These are phyloP conservation scores for Mucor plumbeus DNA, from an alignment of 371 early-diverging fungal genomes.

Conservation along the genomic window DNA sequence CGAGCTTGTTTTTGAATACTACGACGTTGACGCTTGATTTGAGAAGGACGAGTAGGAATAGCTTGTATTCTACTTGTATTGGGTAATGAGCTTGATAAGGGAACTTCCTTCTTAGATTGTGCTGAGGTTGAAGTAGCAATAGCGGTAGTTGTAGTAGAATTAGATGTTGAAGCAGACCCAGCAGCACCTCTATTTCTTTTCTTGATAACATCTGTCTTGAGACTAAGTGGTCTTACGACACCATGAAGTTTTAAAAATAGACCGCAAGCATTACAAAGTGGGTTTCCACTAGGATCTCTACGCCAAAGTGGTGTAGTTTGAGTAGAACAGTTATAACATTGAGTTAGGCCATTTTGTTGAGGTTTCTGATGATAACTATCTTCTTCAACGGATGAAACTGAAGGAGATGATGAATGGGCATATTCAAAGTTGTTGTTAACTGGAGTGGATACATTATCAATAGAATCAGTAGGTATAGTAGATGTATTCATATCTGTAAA, in stretches of 20 bases:
- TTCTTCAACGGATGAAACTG: conserved; percentile 16
- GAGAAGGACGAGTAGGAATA: conserved; percentile 12
- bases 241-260: conserved; percentile 40
- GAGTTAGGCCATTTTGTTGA: conserved; percentile 4
- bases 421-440: not conserved
- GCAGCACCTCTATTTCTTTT: conserved; percentile 34
- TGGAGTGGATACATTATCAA: not conserved
- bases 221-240: conserved; percentile 35
- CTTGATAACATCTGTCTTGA: conserved; percentile 42
- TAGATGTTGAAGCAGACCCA: not conserved
- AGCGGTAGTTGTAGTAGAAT: not conserved
- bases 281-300: conserved; percentile 31
- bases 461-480: not conserved
- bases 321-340: conserved; percentile 32
- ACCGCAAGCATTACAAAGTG: conserved; percentile 41
- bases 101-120: not conserved
- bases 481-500: not conserved
- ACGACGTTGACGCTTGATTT: conserved; percentile 24
- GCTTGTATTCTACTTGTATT: conserved; percentile 8
- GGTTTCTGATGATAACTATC: not conserved
- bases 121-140: not conserved
- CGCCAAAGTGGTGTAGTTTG: conserved; percentile 37
- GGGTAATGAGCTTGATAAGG: conserved; percentile 12
- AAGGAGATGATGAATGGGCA: conserved; percentile 9
- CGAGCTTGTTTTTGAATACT: conserved; percentile 6